Base-by-base conservation (phyloP, 495 filamentous ascomycete species). In the Daldinia grandis region DNA sequence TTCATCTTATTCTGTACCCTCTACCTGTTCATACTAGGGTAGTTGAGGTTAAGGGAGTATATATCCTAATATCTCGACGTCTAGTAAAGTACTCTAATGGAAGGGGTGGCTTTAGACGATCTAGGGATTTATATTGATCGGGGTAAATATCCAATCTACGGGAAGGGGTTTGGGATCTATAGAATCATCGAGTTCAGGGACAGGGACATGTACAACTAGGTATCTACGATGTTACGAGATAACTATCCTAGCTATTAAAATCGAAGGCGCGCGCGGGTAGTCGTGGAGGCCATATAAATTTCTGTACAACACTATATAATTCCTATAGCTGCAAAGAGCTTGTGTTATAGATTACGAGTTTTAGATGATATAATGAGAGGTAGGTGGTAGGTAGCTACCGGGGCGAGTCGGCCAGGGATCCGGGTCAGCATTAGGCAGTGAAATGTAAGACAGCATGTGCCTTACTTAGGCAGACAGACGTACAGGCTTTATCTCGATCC, bases 61-160 rank as follows among this genome's bases (percentile, higher is more conserved):
- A 33, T 33, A 61, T 55, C n/a, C 9, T 55, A 61, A 21, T 55
- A 37, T 35, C 47, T 69, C 44, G 50, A 55, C 50, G 51, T 33
- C 12, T 6, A 56, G 19, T 9, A 14, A 60, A 19, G 37, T 12
- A 57, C 30, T 12, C 10, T 44, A 28, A 21, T 31, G 57, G 44
- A 21, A 37, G 21, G 21, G 58, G 28, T 28, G 25, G 8, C 31
- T 37, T 28, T 38, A 42, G 58, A 54, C 40, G 40, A 9, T 21
- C 24, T n/a, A 30, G 35, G 53, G 31, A 24, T 14, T 62, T 49
- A 53, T 66, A 71, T 51, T 62, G 40, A 25, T 21, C 24, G 58
- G 6, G 55, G 61, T 51, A 61, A 47, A 55, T 71, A 57, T 37
- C 35, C 30, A 30, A 56, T 28, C 27, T 56, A 33, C 17, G 24